Percentiles rank a stretch among this genome's conserved stretches.
These are phyloP conservation scores for Monosporascus sp. DNA, from an alignment of 2,329 filamentous ascomycete species.

Conservation along the genomic window DNA sequence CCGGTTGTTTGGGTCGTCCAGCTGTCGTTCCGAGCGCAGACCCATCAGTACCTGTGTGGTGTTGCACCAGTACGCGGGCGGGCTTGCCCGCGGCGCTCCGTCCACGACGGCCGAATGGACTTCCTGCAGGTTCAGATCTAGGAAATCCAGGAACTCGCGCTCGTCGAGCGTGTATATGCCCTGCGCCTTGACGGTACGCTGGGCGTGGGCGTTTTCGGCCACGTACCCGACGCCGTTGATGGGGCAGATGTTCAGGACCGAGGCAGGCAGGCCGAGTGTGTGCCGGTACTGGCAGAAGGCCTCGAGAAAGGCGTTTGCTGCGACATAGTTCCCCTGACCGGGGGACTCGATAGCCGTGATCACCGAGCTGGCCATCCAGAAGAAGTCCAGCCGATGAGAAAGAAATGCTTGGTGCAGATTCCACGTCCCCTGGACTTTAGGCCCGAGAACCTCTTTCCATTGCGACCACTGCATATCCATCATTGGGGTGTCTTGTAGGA, in stretches of 20 bases:
- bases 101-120: constrained; percentile 1
- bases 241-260: constrained; percentile 29
- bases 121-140: constrained; percentile 14
- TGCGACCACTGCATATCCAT: constrained; percentile 22
- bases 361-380: constrained; percentile 27
- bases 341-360: constrained; percentile 23
- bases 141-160: constrained; percentile 18
- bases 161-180: constrained; percentile 16
- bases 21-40: constrained; percentile 14
- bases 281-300: constrained; percentile 28
- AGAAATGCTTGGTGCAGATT: constrained; percentile 31
- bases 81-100: neutral
- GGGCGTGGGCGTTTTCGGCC: constrained; percentile 17
- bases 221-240: constrained; percentile 24
- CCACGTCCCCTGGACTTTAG: constrained; percentile 34
- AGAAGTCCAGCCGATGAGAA: constrained; percentile 27
- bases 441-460: constrained; percentile 32
- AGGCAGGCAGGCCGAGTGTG: constrained; percentile 26
- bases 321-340: constrained; percentile 31
- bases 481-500: constrained; percentile 11
- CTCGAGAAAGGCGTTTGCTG: constrained; percentile 31
- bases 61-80: constrained; percentile 9
- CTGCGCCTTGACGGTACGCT: constrained; percentile 16
- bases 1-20: constrained; percentile 18
- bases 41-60: constrained; percentile 17